Conservation (phyloP, 2,329 filamentous ascomycete species). For the Fusarium decemcellulare region DNA sequence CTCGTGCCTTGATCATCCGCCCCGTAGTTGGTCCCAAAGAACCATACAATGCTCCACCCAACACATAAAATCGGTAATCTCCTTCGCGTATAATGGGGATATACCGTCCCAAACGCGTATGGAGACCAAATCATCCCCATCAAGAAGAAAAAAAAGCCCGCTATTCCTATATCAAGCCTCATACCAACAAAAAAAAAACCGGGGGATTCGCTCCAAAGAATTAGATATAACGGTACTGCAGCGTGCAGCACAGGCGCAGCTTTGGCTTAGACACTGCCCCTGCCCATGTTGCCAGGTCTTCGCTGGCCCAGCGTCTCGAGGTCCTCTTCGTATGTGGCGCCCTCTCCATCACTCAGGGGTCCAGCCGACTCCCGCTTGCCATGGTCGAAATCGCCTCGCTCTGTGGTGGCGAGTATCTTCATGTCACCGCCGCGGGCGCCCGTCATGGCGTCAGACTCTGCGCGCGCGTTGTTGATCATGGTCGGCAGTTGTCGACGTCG, state of each 20-base stretch:
- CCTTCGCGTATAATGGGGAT: slow-evolving; percentile 30
- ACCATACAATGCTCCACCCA: slow-evolving; percentile 22
- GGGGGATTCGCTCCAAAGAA: slow-evolving; percentile 17
- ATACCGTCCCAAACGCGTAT: slow-evolving; percentile 40
- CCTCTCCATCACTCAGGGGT: slow-evolving; percentile 64
- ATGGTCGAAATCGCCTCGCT: slow-evolving; percentile 56
- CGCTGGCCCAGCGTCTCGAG: slow-evolving; percentile 50
- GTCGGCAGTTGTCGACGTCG: slow-evolving; percentile 75
- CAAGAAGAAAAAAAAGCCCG: slow-evolving; percentile 28
- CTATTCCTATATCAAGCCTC: slow-evolving; percentile 36
- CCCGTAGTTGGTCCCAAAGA: slow-evolving; percentile 8
- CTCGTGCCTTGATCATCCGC: slow-evolving; percentile 20
- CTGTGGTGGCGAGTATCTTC: slow-evolving; percentile 56
- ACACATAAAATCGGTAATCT: slow-evolving; percentile 14
- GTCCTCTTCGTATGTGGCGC: slow-evolving; percentile 61
- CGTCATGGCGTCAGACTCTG: slow-evolving; percentile 64
- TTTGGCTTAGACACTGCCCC: slow-evolving; percentile 59
- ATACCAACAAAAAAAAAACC: slow-evolving; percentile 24
- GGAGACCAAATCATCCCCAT: slow-evolving; percentile 27
- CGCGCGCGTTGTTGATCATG: slow-evolving; percentile 70
- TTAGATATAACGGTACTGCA: slow-evolving; percentile 11
- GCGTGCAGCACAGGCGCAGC: slow-evolving; percentile 1
- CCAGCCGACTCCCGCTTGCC: slow-evolving; percentile 53
- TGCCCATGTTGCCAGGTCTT: slow-evolving; percentile 56
- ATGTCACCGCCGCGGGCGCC: slow-evolving; percentile 52